Evolutionary conservation across 148 eudicot species (phyloP), one percentile per base, ranked within the genome.

Genomic region (Beta vulgaris): DNA sequence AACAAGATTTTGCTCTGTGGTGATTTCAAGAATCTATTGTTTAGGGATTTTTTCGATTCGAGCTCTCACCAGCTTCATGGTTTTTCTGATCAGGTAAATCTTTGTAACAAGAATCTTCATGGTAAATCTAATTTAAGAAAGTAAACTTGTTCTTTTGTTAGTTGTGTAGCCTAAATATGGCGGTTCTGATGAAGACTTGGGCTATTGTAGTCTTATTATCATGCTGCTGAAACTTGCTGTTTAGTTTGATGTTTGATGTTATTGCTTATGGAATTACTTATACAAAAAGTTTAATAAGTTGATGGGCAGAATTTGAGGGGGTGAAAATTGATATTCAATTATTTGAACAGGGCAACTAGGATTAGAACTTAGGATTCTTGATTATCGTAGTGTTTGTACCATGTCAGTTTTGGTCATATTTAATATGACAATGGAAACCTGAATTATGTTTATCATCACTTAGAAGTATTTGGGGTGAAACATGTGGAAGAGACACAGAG

Each of bases 61-160:
- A 77, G 78, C 74, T 80, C 62, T 51, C 68, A 39, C 34, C 63
- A 69, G 55, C 65, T 80, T 53, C 43, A 32, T 42, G 60, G 14
- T 12, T 66, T 63, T 13, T 63, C 79, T 80, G 60, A 40, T 49
- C 73, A 76, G 83, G 83, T 80, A 78, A 78, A 9, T 8, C 29
- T 62, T 34, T n/a, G n/a, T n/a, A n/a, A n/a, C n/a, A n/a, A n/a
- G n/a, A n/a, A n/a, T n/a, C n/a, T n/a, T n/a, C n/a, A n/a, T n/a
- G n/a, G n/a, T n/a, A n/a, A n/a, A n/a, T n/a, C n/a, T n/a, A n/a
- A n/a, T n/a, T n/a, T n/a, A n/a, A n/a, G n/a, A n/a, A n/a, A n/a
- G n/a, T 71, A 34, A 42, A 68, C 18, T 23, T 72, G 59, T 14
- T 68, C 23, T 21, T 58, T 28, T 28, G 46, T 68, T 32, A 12